These are phyloP conservation scores for Lotus japonicus DNA, from an alignment of 306 rosid species.

Conservation along the genomic window DNA sequence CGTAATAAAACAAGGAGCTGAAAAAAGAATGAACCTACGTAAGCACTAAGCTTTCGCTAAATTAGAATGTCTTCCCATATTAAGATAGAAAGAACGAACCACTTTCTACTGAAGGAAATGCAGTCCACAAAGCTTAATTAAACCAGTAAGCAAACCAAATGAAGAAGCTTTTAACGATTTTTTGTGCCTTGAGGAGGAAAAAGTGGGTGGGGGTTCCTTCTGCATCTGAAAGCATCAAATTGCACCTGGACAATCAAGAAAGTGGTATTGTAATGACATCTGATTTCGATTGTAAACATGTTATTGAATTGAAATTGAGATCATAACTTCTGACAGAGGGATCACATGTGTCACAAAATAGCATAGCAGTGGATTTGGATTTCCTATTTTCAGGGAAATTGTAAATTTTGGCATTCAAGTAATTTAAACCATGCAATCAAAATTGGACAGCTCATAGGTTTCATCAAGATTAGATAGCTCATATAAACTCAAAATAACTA, in stretches of 20 bases:
- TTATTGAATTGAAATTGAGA: background rate
- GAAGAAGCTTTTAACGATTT: background rate
- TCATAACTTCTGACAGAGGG: background rate
- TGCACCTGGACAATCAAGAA: conserved; percentile 3
- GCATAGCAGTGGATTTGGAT: background rate
- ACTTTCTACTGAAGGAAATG: background rate
- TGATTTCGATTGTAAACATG: too few relatives aligned
- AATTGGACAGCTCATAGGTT: too few relatives aligned
- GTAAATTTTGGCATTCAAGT: too few relatives aligned
- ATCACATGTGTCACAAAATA: background rate
- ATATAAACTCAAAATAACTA: too few relatives aligned
- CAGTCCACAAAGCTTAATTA: background rate
- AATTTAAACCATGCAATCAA: too few relatives aligned
- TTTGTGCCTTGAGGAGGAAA: background rate
- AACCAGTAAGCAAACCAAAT: background rate
- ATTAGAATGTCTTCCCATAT: background rate
- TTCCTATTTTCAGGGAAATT: too few relatives aligned
- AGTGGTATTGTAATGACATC: too few relatives aligned
- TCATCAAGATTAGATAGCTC: too few relatives aligned
- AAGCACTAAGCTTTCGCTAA: background rate
- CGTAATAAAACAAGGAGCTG: background rate
- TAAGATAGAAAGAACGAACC: background rate
- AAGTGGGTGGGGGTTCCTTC: background rate
- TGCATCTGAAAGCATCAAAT: background rate
- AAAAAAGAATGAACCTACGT: background rate